Evolutionary conservation across 441 rosid species (phyloP), one percentile per base, ranked within the genome.

Genomic region (Brassica hybrid): DNA sequence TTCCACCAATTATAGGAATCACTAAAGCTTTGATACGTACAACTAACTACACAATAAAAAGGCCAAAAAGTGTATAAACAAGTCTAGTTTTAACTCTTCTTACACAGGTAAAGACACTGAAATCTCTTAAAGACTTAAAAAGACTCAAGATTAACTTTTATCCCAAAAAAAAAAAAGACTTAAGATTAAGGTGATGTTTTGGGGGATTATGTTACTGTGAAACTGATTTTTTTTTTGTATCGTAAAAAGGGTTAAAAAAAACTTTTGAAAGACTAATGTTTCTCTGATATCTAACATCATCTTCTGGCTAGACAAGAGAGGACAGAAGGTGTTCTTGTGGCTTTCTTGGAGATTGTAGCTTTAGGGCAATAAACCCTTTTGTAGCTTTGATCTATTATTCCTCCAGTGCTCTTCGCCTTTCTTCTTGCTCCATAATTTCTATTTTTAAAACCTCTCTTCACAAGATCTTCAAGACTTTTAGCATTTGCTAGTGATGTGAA

Each of bases 401-500:
- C 84, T 18, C 79, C 91, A 50, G 73, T 86, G 82, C 94, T 91
- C 80, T 82, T 86, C 72, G 87, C 61, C 75, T 90, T 91, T 81
- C 83, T 78, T 80, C 74, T 88, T 43, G 68, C 73, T 65, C 75
- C 85, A 38, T 27, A 75, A 1, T 71, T 70, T 34, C 32, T 71
- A 27, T 66, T 60, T 34, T 65, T 58, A 13, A 18, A 78, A 54
- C 76, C 84, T 71, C 80, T 89, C 85, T 94, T 92, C 50, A 77
- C 85, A 32, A 94, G 88, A 84, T 94, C 97, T 79, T 89, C 94
- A 13, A 85, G 45, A 84, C 86, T 87, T 83, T 78, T 86, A 70
- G 85, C 97, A 21, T 87, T 85, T 74, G 86, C 93, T 72, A 94
- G 73, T 34, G 95, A 90, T 73, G 97, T 83, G 75, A 86, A 89